Evolutionary conservation across 164 flowering plant genomes (phyloP).

Genomic region (Kingdonia uniflora): DNA sequence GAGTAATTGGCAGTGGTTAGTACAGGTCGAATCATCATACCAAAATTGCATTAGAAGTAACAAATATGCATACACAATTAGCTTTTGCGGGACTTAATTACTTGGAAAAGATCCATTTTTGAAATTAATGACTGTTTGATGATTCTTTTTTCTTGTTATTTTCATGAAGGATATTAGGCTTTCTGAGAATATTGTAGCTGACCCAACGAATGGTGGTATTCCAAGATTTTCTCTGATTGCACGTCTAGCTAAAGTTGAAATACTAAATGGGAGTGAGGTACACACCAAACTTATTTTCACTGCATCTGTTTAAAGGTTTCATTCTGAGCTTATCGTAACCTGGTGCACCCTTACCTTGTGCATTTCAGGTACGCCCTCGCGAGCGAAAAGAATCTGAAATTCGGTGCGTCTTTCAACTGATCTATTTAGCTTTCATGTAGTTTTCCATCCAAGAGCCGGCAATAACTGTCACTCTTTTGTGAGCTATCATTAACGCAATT

Average conservation of each 20-base stretch:
- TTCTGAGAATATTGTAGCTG: constrained; percentile 80
- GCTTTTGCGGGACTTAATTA: too few species aligned
- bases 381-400: constrained; percentile 96
- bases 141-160: background rate
- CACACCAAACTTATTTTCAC: background rate
- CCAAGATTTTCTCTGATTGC: constrained; percentile 78
- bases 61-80: too few species aligned
- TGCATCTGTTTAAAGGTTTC: background rate
- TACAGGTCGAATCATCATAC: too few species aligned
- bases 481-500: too few species aligned
- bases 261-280: constrained; percentile 97
- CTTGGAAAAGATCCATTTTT: too few species aligned
- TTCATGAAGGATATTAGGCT: constrained; percentile 67
- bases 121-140: too few species aligned
- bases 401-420: constrained; percentile 34
- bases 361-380: constrained; percentile 63
- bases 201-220: constrained; percentile 66
- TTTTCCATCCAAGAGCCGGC: too few species aligned
- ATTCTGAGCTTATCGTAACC: constrained; percentile 1
- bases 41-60: too few species aligned
- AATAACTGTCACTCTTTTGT: too few species aligned
- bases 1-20: too few species aligned
- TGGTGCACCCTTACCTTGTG: constrained; percentile 5
- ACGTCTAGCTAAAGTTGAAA: constrained; percentile 60
- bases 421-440: background rate